A percentile compares a stretch with the other conserved stretches of the same genome.
Evolutionary conservation across 225 moss, liverwort and hornwort species (phyloP).

Genomic region (Polytrichum commune): DNA sequence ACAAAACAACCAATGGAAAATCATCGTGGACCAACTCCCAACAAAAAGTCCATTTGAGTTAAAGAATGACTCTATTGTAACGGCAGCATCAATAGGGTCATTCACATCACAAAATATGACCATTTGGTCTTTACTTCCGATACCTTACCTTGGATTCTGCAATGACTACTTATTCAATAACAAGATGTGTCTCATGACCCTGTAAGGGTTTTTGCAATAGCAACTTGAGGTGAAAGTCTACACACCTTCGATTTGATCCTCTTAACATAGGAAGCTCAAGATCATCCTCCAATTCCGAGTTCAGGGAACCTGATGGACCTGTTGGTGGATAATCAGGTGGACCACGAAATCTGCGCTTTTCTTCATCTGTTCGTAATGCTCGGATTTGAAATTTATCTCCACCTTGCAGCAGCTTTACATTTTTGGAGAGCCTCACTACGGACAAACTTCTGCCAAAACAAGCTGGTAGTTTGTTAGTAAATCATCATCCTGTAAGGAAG

Average conservation of each 20-base stretch:
- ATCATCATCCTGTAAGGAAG: neutral
- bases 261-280: slow-evolving; percentile 41
- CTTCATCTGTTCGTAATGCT: slow-evolving; percentile 46
- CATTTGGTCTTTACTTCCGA: neutral
- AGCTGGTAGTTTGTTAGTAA: neutral
- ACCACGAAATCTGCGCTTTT: slow-evolving; percentile 28
- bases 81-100: neutral
- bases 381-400: slow-evolving; percentile 19
- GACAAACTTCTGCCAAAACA: slow-evolving; percentile 22
- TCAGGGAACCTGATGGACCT: slow-evolving; percentile 20
- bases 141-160: neutral
- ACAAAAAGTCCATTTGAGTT: no score
- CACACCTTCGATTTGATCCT: slow-evolving; percentile 32
- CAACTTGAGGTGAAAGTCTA: neutral
- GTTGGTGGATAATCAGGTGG: slow-evolving; percentile 26
- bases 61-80: no score
- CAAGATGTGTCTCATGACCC: no score
- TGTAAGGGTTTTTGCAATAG: no score
- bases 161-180: no score
- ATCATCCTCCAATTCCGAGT: slow-evolving; percentile 34
- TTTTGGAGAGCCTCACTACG: slow-evolving; percentile 7
- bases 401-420: slow-evolving; percentile 8
- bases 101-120: neutral
- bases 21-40: no score
- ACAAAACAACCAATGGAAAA: no score